These are phyloP conservation scores for Corniculantispora saksenae DNA, from an alignment of 2,329 filamentous ascomycete genomes.

Conservation along the genomic window DNA sequence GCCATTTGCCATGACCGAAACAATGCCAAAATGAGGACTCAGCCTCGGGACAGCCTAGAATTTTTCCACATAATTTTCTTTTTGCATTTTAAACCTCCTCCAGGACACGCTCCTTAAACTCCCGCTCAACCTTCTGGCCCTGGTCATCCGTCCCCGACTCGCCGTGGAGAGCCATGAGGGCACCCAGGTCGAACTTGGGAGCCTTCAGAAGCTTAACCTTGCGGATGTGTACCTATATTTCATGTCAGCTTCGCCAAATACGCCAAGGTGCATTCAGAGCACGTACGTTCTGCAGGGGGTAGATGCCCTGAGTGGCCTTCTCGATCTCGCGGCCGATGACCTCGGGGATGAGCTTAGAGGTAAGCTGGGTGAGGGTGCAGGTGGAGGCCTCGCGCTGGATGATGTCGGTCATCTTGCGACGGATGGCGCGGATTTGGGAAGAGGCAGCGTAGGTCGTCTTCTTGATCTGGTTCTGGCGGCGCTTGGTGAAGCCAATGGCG, in stretches of 20 bases:
- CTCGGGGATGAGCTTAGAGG: slow-evolving; percentile 98
- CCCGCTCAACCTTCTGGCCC: slow-evolving; percentile 97
- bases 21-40: slow-evolving; percentile 34
- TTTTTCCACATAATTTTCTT: slow-evolving; percentile 19
- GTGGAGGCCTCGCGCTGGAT: slow-evolving; percentile 92
- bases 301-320: slow-evolving; percentile 99
- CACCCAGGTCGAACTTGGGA: slow-evolving; percentile 98
- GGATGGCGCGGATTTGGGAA: slow-evolving; percentile 96
- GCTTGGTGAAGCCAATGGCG: slow-evolving; percentile 99
- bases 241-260: slow-evolving; percentile 9
- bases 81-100: slow-evolving; percentile 77
- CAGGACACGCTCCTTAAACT: slow-evolving; percentile 98
- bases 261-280: neutral
- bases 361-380: slow-evolving; percentile 95
- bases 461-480: slow-evolving; percentile 99
- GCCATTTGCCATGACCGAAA: slow-evolving; percentile 47
- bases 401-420: slow-evolving; percentile 99
- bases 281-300: slow-evolving; percentile 96
- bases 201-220: slow-evolving; percentile 99
- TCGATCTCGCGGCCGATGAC: slow-evolving; percentile 99
- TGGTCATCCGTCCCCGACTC: slow-evolving; percentile 95
- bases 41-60: slow-evolving; percentile 11
- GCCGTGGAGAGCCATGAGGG: slow-evolving; percentile 93
- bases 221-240: slow-evolving; percentile 89
- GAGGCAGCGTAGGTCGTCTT: slow-evolving; percentile 98